Evolutionary conservation across 257 asterid species (phyloP), one percentile per base, ranked within the genome.

Genomic region (Forsythia suspensa): DNA sequence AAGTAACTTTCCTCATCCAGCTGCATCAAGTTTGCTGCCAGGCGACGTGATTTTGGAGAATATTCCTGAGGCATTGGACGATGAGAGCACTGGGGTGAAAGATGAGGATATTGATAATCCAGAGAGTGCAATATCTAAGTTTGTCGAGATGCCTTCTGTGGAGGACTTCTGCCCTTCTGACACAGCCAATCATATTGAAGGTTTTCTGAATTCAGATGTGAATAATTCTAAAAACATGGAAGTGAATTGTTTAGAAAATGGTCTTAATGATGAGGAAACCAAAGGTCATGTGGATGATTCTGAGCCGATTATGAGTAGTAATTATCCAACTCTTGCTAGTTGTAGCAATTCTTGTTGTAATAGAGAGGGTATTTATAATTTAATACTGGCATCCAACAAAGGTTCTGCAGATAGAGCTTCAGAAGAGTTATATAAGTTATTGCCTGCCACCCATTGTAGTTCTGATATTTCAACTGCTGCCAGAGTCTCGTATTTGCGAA

Each of bases 381-480:
- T 85, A 73, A 84, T 95, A 73, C 73, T 85, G 73, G 85, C 94
- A 69, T 85, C 96, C 76, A 94, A 92, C 87, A 90, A 80, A 78
- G 90, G 81, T 24, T 72, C 80, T 76, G 88, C 84, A 29, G 40
- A 67, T 61, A 82, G 72, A 78, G 92, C 95, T 41, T 71, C 82
- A 52, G 91, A 90, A 83, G 92, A 81, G 80, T 89, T 91, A 80
- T 82, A 86, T 72, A 90, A 86, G 81, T 85, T 87, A 82, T 77
- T 89, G 73, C 96, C 97, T 21, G 61, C 84, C 29, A 79, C 78
- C 68, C 83, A 73, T 70, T 76, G 85, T 82, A 66, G 34, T 55
- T 82, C 83, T 81, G 92, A 89, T 82, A 68, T 82, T 75, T 85
- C 91, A 44, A 74, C 82, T 83, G 85, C 77, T 4, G 37, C 78